Base-by-base conservation (phyloP, 2,329 filamentous ascomycete species). In the Dothistroma pini region DNA sequence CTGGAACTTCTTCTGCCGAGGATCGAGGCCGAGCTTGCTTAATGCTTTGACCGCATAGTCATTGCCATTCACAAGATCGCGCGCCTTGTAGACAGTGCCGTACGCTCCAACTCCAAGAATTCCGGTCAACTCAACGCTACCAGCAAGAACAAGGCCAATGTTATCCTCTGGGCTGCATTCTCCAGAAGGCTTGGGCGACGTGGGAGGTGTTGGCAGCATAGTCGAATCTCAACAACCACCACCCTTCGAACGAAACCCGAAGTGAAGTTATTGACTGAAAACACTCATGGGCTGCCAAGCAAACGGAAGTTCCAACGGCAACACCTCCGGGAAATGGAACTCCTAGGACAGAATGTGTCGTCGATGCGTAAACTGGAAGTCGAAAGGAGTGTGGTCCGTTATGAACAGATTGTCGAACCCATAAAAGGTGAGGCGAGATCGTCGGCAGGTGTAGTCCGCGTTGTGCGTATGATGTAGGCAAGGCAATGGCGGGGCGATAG, bases 11-110 rank as follows among this genome's bases (percentile, higher is more conserved):
- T 88, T 84, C 75, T 97, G 93, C 69, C 93, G 86, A 70, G 85
- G 83, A 78, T 97, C 93, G 80, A 97, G 81, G 76, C 93, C 95
- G 77, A 88, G 84, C 79, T 96, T 97, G 87, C 91, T 95, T 74
- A 99, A 84, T 63, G 93, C 93, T 83, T 99, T 99, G 74, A 99
- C 93, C 66, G 95, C 95, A 81, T 96, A 99, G 67, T 86, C 87
- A 61, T 87, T 84, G 74, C 89, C 85, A 68, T 87, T 93, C 75
- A 88, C 88, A 74, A 93, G 85, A 79, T 95, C 93, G 78, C 90
- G 82, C 71, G 93, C 93, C 67, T 88, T 86, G 80, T 97, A 97
- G 29, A 99, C 95, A 48, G 97, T 93, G 66, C 95, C 95, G 77
- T 99, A 99, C 60, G 95, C 95, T 69, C 95, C 95, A 55, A 93